phyloP scores from a whole-genome alignment of 805 yeast species.

The Ogataea naganishii region DNA sequence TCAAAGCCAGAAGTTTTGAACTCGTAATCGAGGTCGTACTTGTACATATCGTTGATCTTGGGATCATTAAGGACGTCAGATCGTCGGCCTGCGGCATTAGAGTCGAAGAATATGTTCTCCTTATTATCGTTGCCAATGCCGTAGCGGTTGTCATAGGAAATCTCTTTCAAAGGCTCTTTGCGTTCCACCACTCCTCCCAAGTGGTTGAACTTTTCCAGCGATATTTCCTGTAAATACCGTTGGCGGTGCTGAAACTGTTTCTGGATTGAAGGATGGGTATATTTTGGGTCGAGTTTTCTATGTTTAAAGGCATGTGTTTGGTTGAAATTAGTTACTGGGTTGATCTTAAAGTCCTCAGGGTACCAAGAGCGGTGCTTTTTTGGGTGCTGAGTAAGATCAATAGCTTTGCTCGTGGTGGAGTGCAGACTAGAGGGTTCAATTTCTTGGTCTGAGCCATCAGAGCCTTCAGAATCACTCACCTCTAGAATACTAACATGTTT shows the following conservation, averaged over 20 bases:
- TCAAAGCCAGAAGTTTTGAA: slow-evolving; percentile 1
- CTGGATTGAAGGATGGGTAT: slow-evolving; percentile 15
- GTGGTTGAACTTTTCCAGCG: slow-evolving; percentile 15
- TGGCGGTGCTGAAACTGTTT: slow-evolving; percentile 15
- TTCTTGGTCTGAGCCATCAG: background rate
- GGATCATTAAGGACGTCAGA: too few relatives aligned
- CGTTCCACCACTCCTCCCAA: slow-evolving; percentile 9
- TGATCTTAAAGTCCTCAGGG: slow-evolving; percentile 27
- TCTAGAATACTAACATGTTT: background rate
- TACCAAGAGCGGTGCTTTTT: slow-evolving; percentile 20
- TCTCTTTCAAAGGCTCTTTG: background rate
- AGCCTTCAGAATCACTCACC: background rate
- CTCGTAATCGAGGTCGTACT: slow-evolving; percentile 1
- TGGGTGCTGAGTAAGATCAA: slow-evolving; percentile 21
- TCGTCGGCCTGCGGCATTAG: too few relatives aligned
- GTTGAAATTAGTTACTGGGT: slow-evolving; percentile 17
- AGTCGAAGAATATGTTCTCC: too few relatives aligned
- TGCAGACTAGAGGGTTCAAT: background rate
- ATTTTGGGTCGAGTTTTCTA: slow-evolving; percentile 10
- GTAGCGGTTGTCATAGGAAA: too few relatives aligned
- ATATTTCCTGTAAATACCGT: slow-evolving; percentile 11
- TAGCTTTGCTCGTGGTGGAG: background rate
- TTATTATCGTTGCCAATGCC: too few relatives aligned
- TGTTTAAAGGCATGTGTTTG: slow-evolving; percentile 11
- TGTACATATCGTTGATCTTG: too few relatives aligned